Evolutionary conservation across 1,284 basidiomycete genomes (phyloP).

Genomic region (Ceratobasidium sp.): DNA sequence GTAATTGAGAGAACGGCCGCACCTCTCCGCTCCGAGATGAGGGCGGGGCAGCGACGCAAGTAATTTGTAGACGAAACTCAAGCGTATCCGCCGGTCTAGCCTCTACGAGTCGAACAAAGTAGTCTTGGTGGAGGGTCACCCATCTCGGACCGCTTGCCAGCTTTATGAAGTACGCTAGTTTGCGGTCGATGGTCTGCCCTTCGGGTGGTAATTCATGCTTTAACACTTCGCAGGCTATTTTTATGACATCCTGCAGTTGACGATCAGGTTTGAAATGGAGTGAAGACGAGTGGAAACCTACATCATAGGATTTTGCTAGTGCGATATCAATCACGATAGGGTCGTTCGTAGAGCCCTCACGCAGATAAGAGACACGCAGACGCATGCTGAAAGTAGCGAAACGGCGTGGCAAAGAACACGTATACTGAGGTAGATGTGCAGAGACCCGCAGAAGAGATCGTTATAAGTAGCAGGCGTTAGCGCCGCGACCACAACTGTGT

Average conservation of each 20-base stretch:
- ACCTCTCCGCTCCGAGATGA: too few species aligned
- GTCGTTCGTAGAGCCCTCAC: background rate
- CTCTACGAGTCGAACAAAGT: background rate
- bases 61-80: constrained; percentile 23
- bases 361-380: constrained; percentile 27
- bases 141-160: constrained; percentile 16
- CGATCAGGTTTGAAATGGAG: too few species aligned
- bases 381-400: background rate
- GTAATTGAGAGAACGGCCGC: background rate
- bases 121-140: constrained; percentile 11
- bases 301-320: constrained; percentile 27
- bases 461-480: too few species aligned
- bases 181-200: background rate
- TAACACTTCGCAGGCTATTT: constrained; percentile 18
- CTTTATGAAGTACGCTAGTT: constrained; percentile 5
- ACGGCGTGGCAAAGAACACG: too few species aligned
- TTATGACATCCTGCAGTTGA: constrained; percentile 29
- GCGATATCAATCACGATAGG: background rate
- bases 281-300: background rate
- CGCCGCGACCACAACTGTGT: too few species aligned
- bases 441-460: too few species aligned
- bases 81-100: background rate
- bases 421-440: too few species aligned
- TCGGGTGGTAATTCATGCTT: constrained; percentile 18
- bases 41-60: background rate